Percentiles rank a stretch among this genome's conserved stretches.
phyloP scores from a whole-genome alignment of 345 rosid species.

The Durio zibethinus region DNA sequence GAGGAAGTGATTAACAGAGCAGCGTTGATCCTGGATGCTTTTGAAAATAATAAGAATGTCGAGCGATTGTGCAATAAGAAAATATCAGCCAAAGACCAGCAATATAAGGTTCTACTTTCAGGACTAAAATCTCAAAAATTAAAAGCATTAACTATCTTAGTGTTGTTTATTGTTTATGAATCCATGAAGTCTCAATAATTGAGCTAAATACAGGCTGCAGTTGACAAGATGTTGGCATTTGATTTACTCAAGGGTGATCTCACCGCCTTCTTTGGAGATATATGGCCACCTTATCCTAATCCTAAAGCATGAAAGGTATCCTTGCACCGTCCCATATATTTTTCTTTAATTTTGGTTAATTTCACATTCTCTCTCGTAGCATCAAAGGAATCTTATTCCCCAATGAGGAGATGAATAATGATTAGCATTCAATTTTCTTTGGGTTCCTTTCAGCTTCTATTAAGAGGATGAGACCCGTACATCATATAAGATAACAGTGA shows the following conservation, averaged over 20 bases:
- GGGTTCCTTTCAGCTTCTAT: no score
- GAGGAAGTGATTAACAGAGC: constrained; percentile 83
- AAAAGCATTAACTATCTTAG: neutral
- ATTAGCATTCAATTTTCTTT: no score
- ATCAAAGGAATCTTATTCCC: neutral
- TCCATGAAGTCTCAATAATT: neutral
- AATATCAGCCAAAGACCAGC: constrained; percentile 62
- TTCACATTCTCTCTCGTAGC: neutral
- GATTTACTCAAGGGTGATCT: constrained; percentile 60
- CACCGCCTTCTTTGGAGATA: constrained; percentile 49
- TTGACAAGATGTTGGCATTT: constrained; percentile 62
- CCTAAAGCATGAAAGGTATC: constrained; percentile 19
- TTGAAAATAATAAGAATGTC: constrained; percentile 42
- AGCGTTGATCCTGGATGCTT: constrained; percentile 49
- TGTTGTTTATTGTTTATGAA: neutral
- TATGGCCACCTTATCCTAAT: constrained; percentile 41
- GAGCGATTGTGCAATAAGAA: constrained; percentile 53
- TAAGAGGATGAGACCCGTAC: neutral
- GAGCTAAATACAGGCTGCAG: constrained; percentile 49
- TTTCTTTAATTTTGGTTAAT: neutral
- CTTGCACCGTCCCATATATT: neutral
- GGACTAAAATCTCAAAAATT: neutral
- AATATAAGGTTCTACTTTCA: constrained; percentile 47
- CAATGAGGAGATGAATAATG: no score
- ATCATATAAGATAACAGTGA: neutral